Evolutionary conservation across 192 early-diverging fungal species (phyloP), one percentile per base, ranked within the genome.

Genomic region (Powellomyces hirtus): DNA sequence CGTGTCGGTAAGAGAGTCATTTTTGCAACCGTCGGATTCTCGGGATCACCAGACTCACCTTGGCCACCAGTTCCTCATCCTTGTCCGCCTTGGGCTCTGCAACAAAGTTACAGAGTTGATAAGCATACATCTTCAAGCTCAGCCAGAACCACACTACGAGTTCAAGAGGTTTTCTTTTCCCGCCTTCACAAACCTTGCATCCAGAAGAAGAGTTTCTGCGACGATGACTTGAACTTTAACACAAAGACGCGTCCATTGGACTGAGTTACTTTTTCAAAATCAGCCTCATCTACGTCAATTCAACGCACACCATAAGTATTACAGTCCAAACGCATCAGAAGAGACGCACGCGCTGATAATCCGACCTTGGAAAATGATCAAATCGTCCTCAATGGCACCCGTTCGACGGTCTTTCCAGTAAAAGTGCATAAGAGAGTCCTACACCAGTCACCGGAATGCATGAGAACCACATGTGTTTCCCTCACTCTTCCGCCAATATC

Each of bases 141-240:
- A n/a, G n/a, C n/a, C n/a, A n/a, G n/a, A n/a, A n/a, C n/a, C n/a
- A n/a, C n/a, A n/a, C n/a, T n/a, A n/a, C n/a, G 10, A 44, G 11
- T 44, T n/a, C 11, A 44, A 44, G n/a, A 44, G n/a, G n/a, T 18
- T 29, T 11, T 1, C 1, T 24, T 8, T 62, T 73, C 71, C 71
- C n/a, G n/a, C n/a, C n/a, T n/a, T n/a, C n/a, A n/a, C n/a, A n/a
- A n/a, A n/a, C n/a, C n/a, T 64, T 95, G 93, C 79, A 92, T 84
- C 93, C 93, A 95, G 61, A 90, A 92, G 69, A 95, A 93, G 52
- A 87, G 62, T 30, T 87, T 86, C 75, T 89, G 88, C 57, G 77
- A 82, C 18, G 91, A 92, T 1, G 91, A 87, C 74, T 88, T 86
- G 77, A 93, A 95, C 71, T 86, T 88, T 20, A 95, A 77, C 50